phyloP scores from a whole-genome alignment of 1,284 basidiomycete genomes.

The Cutaneotrichosporon daszewskae region DNA sequence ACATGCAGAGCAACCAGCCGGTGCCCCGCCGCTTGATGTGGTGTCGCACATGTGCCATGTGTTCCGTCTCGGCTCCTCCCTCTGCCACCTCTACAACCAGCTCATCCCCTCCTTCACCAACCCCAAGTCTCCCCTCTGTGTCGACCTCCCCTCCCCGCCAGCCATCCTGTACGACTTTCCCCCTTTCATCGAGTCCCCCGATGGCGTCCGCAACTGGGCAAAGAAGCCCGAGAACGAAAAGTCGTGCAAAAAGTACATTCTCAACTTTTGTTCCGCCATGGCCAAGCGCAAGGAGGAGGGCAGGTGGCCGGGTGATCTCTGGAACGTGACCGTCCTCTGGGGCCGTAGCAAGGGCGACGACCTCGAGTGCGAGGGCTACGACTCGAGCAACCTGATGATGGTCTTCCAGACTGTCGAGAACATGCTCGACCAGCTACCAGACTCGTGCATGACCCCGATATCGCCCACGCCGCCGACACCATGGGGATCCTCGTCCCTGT shows the following conservation, averaged over 20 bases:
- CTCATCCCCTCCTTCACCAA: constrained; percentile 60
- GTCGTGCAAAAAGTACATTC: constrained; percentile 58
- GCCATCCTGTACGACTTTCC: constrained; percentile 50
- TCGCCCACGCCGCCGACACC: constrained; percentile 35
- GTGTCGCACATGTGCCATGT: constrained; percentile 92
- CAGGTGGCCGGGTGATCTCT: constrained; percentile 51
- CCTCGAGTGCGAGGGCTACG: constrained; percentile 33
- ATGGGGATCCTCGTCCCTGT: constrained; percentile 5
- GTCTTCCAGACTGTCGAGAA: constrained; percentile 85
- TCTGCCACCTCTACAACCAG: constrained; percentile 92
- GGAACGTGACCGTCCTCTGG: constrained; percentile 66
- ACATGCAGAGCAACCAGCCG: constrained; percentile 35
- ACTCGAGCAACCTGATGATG: constrained; percentile 73
- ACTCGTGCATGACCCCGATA: constrained; percentile 55
- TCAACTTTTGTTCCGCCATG: constrained; percentile 54
- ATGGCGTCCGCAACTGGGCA: constrained; percentile 65
- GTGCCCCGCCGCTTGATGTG: constrained; percentile 46
- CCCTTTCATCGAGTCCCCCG: constrained; percentile 56
- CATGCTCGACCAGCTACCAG: constrained; percentile 74
- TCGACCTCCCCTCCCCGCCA: constrained; percentile 50
- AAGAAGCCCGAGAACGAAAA: constrained; percentile 65
- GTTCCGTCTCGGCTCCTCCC: constrained; percentile 84
- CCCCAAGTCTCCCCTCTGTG: constrained; percentile 51
- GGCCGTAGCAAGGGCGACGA: constrained; percentile 73
- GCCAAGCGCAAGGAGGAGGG: constrained; percentile 48